Evolutionary conservation across 139 green algal genomes (phyloP), one percentile per base, ranked within the genome.

Genomic region (Chlorella sp.): DNA sequence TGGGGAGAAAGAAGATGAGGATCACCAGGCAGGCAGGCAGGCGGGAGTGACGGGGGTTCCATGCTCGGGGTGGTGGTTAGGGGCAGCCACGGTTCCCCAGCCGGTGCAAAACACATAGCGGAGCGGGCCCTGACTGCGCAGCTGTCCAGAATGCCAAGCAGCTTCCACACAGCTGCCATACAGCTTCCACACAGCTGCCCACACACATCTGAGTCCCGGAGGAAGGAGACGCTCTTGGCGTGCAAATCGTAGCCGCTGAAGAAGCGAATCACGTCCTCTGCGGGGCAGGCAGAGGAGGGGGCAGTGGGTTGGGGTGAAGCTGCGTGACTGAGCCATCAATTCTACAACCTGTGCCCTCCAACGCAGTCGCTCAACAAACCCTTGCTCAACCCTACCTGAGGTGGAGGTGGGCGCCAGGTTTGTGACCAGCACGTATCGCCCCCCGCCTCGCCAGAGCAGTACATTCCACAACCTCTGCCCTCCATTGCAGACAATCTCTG

Each of bases 221-320:
- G 12, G 61, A 90, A 82, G 39, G 84, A 86, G 61, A 91, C 68
- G 1, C 53, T n/a, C 73, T 89, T 87, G 77, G 83, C 84, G 5
- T 87, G 86, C 37, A 91, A 40, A 61, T 91, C 64, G 42, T 69
- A 91, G 77, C 76, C 84, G 3, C 73, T 26, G n/a, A 91, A 91
- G 84, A 91, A 87, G 32, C 76, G 83, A 4, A 30, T 34, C 78
- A 32, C 4, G 28, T 34, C 57, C 14, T 42, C 57, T 57, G 53
- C 48, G 53, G 61, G 36, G 22, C 64, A 71, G 22, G 64, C 2
- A 71, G 64, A 26, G 21, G 64, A 26, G 22, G 22, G 64, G 64
- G 64, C 11, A 26, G 21, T 71, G 24, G 64, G 2, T 28, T 32
- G n/a, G n/a, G n/a, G n/a, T 18, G 14, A 68, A 26, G 14, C 18